phyloP scores from a whole-genome alignment of 1,284 basidiomycete genomes.

The Rhodotorula sp. region DNA sequence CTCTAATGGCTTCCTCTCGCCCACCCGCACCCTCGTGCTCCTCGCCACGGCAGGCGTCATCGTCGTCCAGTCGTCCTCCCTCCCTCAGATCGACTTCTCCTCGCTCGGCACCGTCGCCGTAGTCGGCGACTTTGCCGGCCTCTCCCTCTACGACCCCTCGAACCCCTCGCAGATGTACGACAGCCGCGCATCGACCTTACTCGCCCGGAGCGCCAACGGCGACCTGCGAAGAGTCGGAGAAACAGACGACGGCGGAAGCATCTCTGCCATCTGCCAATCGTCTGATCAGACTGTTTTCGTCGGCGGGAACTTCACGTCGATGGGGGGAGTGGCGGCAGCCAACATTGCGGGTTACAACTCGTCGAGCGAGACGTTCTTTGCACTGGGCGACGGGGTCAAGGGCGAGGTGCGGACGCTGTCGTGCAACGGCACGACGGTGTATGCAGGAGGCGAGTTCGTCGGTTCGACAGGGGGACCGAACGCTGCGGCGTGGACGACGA shows the following conservation, averaged over 20 bases:
- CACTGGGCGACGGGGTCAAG: conserved; percentile 71
- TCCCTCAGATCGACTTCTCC: conserved; percentile 77
- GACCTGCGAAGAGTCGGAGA: conserved; percentile 43
- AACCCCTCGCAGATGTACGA: conserved; percentile 42
- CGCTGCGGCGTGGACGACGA: conserved; percentile 74
- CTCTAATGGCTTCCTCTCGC: not conserved
- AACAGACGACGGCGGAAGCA: conserved; percentile 46
- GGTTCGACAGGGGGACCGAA: conserved; percentile 53
- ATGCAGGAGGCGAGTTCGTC: conserved; percentile 77
- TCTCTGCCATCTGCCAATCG: conserved; percentile 46
- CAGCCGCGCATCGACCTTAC: conserved; percentile 41
- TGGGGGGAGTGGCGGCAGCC: conserved; percentile 55
- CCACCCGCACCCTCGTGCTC: conserved; percentile 3
- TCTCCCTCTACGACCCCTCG: conserved; percentile 64
- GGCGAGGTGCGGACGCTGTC: conserved; percentile 72
- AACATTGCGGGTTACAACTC: conserved; percentile 77
- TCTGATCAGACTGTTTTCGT: conserved; percentile 44
- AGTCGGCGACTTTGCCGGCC: conserved; percentile 77
- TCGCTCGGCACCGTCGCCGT: conserved; percentile 82
- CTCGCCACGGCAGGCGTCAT: not conserved
- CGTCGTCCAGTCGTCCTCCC: conserved; percentile 25
- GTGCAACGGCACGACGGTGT: conserved; percentile 75
- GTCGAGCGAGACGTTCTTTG: conserved; percentile 61
- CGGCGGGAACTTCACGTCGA: conserved; percentile 47
- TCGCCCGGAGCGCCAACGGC: conserved; percentile 44